Evolutionary conservation across 352 stramenopile genomes (phyloP).

Genomic region (Phytopythium chamaehyphon): DNA sequence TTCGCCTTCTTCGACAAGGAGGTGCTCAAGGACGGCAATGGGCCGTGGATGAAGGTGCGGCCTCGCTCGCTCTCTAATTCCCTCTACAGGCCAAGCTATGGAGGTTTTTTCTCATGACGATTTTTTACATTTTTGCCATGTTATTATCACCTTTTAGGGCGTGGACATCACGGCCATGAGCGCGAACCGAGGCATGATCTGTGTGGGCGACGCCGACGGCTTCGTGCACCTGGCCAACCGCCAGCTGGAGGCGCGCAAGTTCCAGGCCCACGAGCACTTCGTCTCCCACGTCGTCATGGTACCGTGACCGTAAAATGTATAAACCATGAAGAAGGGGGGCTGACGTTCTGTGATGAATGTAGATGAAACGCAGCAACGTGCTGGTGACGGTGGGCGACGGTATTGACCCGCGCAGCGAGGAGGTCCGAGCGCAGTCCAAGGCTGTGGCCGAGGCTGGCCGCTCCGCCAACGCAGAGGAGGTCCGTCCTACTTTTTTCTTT

Average conservation of each 20-base stretch:
- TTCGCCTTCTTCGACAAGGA: slow-evolving; percentile 90
- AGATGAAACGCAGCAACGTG: slow-evolving; percentile 89
- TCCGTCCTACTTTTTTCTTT: too few relatives aligned
- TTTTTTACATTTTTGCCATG: too few relatives aligned
- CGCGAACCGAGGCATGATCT: slow-evolving; percentile 83
- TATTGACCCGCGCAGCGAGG: slow-evolving; percentile 76
- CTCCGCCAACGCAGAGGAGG: slow-evolving; percentile 50
- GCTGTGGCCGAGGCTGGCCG: slow-evolving; percentile 72
- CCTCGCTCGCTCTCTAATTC: slow-evolving; percentile 1
- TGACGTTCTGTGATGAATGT: background rate
- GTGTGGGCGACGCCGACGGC: slow-evolving; percentile 76
- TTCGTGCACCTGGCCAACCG: slow-evolving; percentile 84
- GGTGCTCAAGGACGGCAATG: slow-evolving; percentile 77
- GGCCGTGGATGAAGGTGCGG: slow-evolving; percentile 80
- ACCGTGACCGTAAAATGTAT: too few relatives aligned
- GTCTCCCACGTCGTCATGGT: slow-evolving; percentile 89
- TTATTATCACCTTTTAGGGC: slow-evolving; percentile 53
- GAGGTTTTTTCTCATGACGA: background rate
- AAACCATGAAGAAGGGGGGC: too few relatives aligned
- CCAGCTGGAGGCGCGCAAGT: slow-evolving; percentile 77
- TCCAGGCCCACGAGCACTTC: slow-evolving; percentile 83
- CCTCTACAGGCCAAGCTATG: background rate
- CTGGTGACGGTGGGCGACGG: slow-evolving; percentile 83
- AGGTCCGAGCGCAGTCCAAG: slow-evolving; percentile 73
- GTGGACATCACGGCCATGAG: slow-evolving; percentile 86